Evolutionary conservation across 164 flowering plant genomes (phyloP), one percentile per base, ranked within the genome.

Genomic region (Warburgia ugandensis): DNA sequence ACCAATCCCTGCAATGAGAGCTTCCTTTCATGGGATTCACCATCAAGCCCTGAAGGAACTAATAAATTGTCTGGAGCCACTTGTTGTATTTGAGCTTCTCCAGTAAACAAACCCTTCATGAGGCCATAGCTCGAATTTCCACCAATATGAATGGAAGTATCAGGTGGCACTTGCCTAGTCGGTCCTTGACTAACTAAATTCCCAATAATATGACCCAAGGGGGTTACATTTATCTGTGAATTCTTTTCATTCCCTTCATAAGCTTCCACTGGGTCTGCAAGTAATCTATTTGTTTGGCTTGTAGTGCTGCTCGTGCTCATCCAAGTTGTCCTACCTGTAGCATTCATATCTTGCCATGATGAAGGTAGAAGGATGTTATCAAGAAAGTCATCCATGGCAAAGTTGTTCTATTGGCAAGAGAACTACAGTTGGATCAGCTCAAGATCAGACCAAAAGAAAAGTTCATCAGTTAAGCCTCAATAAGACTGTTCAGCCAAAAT

Each of bases 301-400:
- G 55, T 20, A 28, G 31, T 41, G 27, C 41, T 61, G 40, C 52
- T 52, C 30, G 36, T 61, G 40, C 52, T 52, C 30, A 42, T 35
- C 68, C 68, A 68, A 48, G 72, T 60, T 22, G 61, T 39, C 43
- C 52, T 56, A 39, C 49, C 59, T 5, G 52, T 27, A 13, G 42
- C 43, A 63, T 47, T 59, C 37, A 27, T 54, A 32, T 60, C 68
- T 12, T 62, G 21, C 68, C 73, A 60, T 41, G 68, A 49, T 32
- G 68, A 56, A 26, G 73, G 60, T n/a, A 66, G 55, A 29, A 68
- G 43, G 26, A 56, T 22, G 6, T 64, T 52, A 61, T 61, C 50
- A 4, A 68, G 52, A 60, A 64, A 64, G 21, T 68, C 68, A 17
- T 68, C 73, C 73, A 68, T 68, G 3, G 9, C 23, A 29, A 27